Evolutionary conservation across 495 filamentous ascomycete genomes (phyloP), one percentile per base, ranked within the genome.

Genomic region (Hyaloscypha finlandica): DNA sequence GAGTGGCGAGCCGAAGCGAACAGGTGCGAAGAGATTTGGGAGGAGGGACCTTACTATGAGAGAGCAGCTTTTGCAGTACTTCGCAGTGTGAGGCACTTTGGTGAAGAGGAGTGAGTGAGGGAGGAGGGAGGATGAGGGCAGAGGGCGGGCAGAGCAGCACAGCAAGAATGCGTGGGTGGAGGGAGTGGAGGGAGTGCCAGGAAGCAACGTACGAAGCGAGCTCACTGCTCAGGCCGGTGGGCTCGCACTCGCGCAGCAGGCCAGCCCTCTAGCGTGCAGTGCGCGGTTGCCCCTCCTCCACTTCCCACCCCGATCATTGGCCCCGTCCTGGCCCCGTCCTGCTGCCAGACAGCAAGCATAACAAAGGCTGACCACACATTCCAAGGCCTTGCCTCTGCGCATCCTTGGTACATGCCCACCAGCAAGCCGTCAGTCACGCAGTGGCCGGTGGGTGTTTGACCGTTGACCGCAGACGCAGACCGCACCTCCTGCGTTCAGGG

Each of bases 41-140:
- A 20, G 12, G 56, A 20, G 12, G 56, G 11, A 5, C 11, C 22
- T 20, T 37, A 37, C 37, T 61, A 48, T 48, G 42, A 48, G 42
- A 12, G 9, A 19, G 11, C n/a, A 20, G 37, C 33, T 35, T 52
- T 53, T 25, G 25, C 25, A 25, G 25, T 25, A 25, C 25, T 35
- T 22, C 12, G 20, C 25, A 11, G 39, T 9, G 61, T 42, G 51
- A 64, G 29, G 11, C 29, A 6, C 22, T 53, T 53, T 6, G 51
- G 51, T 30, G 53, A 56, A 63, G 62, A 64, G 52, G 51, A 25
- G 31, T 20, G 39, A 52, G 39, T 52, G 39, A 30, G 35, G 32
- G 35, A 45, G 62, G 39, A 35, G 25, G 25, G 25, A 25, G 25
- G 25, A 25, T 25, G 25, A 25, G 25, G 25, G 25, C 25, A 25